A percentile compares a stretch with the other conserved stretches of the same genome.
Conservation (phyloP, 1,284 basidiomycete species). For the Rhodotorula sp. region DNA sequence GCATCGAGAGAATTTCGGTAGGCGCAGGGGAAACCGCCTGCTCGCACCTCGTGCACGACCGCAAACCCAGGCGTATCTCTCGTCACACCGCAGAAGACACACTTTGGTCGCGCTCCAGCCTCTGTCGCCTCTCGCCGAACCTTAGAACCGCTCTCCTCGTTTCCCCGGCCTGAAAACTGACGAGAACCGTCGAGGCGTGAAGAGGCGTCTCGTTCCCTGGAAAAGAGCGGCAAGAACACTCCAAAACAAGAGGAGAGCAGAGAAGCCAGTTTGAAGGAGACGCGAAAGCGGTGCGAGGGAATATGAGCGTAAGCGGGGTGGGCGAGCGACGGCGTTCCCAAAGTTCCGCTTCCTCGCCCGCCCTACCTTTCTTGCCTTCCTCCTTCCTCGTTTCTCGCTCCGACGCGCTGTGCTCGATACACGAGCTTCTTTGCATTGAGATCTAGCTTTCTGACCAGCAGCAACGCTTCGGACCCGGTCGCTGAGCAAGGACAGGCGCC, state of each 20-base stretch:
- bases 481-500: too few relatives aligned
- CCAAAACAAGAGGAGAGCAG: background rate
- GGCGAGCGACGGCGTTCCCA: background rate
- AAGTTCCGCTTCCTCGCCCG: background rate
- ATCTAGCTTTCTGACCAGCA: too few relatives aligned
- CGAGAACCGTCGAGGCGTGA: background rate
- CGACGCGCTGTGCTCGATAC: too few relatives aligned
- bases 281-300: background rate
- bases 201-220: background rate
- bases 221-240: background rate
- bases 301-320: background rate
- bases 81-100: conserved; percentile 30
- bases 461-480: too few relatives aligned
- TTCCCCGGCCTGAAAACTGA: background rate
- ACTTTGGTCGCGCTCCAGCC: background rate
- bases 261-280: background rate
- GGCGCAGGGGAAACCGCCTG: background rate
- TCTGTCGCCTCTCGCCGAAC: background rate
- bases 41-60: conserved; percentile 32
- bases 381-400: too few relatives aligned
- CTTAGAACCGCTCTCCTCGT: background rate
- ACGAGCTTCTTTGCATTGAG: too few relatives aligned
- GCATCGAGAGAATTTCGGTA: background rate
- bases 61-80: conserved; percentile 4
- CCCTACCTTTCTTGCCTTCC: background rate